Percentiles rank a stretch among this genome's conserved stretches.
Evolutionary conservation across 106 monocot genomes (phyloP).

Genomic region (Agapanthus africanus): DNA sequence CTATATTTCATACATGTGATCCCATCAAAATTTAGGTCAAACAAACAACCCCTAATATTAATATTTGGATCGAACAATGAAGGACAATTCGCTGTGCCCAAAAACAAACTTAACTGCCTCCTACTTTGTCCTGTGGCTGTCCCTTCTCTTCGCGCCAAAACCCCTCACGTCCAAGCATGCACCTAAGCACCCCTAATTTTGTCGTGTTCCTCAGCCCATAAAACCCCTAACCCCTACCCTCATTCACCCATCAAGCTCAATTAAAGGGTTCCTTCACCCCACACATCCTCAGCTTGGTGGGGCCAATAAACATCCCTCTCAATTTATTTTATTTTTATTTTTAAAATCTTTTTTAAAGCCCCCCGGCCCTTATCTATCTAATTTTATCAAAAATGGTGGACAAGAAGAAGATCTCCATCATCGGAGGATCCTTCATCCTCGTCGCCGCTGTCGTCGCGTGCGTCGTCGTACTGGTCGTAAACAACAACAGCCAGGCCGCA

Average conservation of each 20-base stretch:
- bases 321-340: background rate
- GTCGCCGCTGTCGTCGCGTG: background rate
- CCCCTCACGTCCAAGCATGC: constrained; percentile 2
- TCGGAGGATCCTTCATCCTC: background rate
- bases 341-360: background rate
- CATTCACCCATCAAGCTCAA: background rate
- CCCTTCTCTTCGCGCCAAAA: constrained; percentile 2
- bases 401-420: constrained; percentile 6
- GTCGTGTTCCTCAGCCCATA: background rate
- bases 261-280: background rate
- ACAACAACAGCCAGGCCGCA: background rate
- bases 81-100: no score
- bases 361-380: background rate
- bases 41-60: no score
- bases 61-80: no score
- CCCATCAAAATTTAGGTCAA: no score
- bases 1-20: no score
- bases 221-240: background rate
- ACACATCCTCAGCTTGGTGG: background rate
- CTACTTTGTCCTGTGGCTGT: background rate
- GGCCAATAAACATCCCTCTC: background rate
- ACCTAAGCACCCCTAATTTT: background rate
- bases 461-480: background rate
- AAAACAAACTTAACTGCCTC: background rate
- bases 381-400: background rate